Percentiles rank a stretch among this genome's conserved stretches.
phyloP scores from a whole-genome alignment of 345 rosid species.

The Ricinus communis region DNA sequence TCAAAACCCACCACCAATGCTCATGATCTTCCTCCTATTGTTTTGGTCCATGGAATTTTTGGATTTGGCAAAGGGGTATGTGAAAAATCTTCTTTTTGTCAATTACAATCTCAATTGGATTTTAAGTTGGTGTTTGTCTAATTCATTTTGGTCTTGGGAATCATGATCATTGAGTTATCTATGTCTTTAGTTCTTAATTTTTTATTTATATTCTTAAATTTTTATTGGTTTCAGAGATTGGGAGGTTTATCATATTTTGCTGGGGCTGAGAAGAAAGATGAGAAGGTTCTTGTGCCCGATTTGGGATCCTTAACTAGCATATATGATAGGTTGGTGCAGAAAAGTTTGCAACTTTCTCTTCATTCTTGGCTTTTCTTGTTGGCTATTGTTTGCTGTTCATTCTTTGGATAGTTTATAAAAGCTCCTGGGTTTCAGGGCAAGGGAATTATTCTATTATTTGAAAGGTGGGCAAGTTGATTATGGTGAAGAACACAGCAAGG shows the following conservation, averaged over 20 bases:
- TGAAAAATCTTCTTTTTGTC: not conserved
- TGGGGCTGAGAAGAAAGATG: constrained; percentile 96
- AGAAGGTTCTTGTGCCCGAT: constrained; percentile 95
- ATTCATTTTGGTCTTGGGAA: not conserved
- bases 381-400: not conserved
- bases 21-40: constrained; percentile 74
- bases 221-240: constrained; percentile 50
- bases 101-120: not conserved
- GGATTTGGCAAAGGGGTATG: constrained; percentile 98
- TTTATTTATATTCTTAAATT: constrained; percentile 21
- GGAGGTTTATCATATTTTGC: constrained; percentile 96
- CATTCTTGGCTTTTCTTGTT: not conserved
- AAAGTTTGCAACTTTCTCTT: not conserved
- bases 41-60: constrained; percentile 93
- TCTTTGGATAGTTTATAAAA: not conserved
- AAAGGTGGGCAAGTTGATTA: constrained; percentile 94
- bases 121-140: not conserved
- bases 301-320: constrained; percentile 93
- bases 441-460: constrained; percentile 89
- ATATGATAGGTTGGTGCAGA: constrained; percentile 61
- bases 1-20: constrained; percentile 16
- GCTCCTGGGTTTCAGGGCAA: constrained; percentile 62
- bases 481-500: constrained; percentile 91
- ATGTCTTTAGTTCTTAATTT: not conserved
- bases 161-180: constrained; percentile 4